These are phyloP conservation scores for Colletotrichum filicis DNA, from an alignment of 2,329 filamentous ascomycete species.

Conservation along the genomic window DNA sequence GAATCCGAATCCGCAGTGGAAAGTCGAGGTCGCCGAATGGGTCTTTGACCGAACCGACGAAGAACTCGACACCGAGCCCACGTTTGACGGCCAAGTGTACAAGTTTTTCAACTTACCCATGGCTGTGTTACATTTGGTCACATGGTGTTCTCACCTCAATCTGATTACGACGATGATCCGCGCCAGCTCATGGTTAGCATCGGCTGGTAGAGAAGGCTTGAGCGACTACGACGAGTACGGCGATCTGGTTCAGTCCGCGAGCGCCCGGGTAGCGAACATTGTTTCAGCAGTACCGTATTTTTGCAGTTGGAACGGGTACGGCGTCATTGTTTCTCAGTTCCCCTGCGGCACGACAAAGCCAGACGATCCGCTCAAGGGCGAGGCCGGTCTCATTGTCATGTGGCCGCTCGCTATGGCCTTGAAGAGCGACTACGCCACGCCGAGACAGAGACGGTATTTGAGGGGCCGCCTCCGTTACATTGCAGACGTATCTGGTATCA, in stretches of 20 bases:
- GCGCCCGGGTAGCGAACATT: slow-evolving; percentile 32
- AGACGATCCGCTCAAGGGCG: slow-evolving; percentile 34
- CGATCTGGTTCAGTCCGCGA: slow-evolving; percentile 15
- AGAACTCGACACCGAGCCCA: slow-evolving; percentile 29
- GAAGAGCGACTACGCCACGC: slow-evolving; percentile 37
- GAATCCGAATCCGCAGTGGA: slow-evolving; percentile 19
- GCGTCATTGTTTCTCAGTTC: slow-evolving; percentile 32
- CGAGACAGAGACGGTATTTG: slow-evolving; percentile 35
- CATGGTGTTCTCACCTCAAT: slow-evolving; percentile 35
- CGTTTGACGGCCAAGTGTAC: slow-evolving; percentile 35
- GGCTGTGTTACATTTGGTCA: slow-evolving; percentile 34
- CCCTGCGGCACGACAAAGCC: slow-evolving; percentile 32
- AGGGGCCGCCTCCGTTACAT: slow-evolving; percentile 35
- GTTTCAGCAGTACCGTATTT: slow-evolving; percentile 36
- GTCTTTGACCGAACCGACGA: slow-evolving; percentile 31
- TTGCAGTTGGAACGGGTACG: slow-evolving; percentile 38
- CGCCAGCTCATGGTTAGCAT: slow-evolving; percentile 34
- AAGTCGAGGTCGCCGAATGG: slow-evolving; percentile 29
- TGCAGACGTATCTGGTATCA: slow-evolving; percentile 37
- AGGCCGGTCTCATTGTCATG: slow-evolving; percentile 37
- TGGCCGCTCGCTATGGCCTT: slow-evolving; percentile 36
- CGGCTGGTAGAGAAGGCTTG: slow-evolving; percentile 9
- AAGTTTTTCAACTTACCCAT: slow-evolving; percentile 37
- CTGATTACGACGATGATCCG: slow-evolving; percentile 37
- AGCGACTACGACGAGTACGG: slow-evolving; percentile 31